Conservation (phyloP, 2,329 filamentous ascomycete genomes). For the Cladosporium austrohemisphaericum region DNA sequence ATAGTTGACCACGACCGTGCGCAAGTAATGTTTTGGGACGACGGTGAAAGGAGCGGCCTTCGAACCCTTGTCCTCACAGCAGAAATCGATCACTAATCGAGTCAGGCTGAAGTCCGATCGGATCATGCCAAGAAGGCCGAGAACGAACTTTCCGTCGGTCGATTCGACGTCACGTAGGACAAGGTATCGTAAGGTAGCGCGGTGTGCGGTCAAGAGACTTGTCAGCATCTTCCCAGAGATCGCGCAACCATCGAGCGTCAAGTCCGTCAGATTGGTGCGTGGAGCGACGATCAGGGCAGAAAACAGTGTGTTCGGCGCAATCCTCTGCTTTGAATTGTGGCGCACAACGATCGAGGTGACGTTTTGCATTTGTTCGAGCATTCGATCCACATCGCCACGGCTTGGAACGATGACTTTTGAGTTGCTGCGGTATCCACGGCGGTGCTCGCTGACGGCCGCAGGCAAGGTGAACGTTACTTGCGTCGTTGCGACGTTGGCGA, state of each 20-base stretch:
- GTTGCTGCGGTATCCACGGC: too few relatives aligned
- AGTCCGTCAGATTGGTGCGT: neutral
- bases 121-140: too few relatives aligned
- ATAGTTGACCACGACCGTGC: too few relatives aligned
- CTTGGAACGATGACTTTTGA: neutral
- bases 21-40: too few relatives aligned
- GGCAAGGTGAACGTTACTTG: neutral
- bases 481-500: neutral
- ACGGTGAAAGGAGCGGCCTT: too few relatives aligned
- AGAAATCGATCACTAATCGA: too few relatives aligned
- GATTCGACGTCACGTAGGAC: neutral
- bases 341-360: neutral
- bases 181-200: neutral
- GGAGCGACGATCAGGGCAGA: neutral
- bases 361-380: neutral
- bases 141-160: too few relatives aligned
- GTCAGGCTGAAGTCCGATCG: too few relatives aligned
- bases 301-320: neutral
- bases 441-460: neutral
- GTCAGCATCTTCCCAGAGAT: neutral
- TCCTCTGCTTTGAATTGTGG: neutral
- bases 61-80: too few relatives aligned
- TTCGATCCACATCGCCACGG: neutral
- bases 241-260: neutral
- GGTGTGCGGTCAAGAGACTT: neutral